These are phyloP conservation scores for Volvox reticuliferus DNA, from an alignment of 139 green algal species.

Conservation along the genomic window DNA sequence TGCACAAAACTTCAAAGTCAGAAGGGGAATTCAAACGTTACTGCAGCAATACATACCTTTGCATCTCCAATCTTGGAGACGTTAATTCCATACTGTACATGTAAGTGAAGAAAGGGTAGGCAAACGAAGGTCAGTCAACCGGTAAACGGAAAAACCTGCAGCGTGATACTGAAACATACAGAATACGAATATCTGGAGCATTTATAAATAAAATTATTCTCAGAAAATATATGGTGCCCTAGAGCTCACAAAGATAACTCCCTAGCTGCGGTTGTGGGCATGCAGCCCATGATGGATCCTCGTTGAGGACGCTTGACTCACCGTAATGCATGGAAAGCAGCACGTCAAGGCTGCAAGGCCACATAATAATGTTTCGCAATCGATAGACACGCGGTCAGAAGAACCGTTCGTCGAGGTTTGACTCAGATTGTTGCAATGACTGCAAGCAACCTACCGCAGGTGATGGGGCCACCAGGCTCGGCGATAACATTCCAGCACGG, in stretches of 20 bases:
- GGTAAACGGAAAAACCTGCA: too few species aligned
- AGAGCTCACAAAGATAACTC: not conserved
- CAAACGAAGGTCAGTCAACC: not conserved
- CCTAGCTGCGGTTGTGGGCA: not conserved
- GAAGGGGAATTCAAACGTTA: not conserved
- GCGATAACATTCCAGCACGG: slow-evolving; percentile 7
- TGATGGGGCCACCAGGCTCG: not conserved
- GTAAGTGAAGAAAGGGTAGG: not conserved
- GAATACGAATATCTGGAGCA: not conserved
- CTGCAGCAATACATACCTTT: not conserved
- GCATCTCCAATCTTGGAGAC: not conserved
- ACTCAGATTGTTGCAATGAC: too few species aligned
- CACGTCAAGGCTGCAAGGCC: not conserved
- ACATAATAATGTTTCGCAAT: not conserved
- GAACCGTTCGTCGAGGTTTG: too few species aligned
- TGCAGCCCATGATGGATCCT: too few species aligned
- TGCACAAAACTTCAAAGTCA: not conserved
- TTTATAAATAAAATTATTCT: not conserved
- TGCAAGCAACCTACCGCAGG: not conserved
- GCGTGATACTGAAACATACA: not conserved
- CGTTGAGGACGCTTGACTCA: not conserved
- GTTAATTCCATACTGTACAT: not conserved
- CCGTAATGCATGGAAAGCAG: slow-evolving; percentile 19
- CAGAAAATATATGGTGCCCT: too few species aligned
- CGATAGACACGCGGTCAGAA: not conserved